Evolutionary conservation across 2,329 filamentous ascomycete species (phyloP).

Genomic region (Cladosporium sp.): DNA sequence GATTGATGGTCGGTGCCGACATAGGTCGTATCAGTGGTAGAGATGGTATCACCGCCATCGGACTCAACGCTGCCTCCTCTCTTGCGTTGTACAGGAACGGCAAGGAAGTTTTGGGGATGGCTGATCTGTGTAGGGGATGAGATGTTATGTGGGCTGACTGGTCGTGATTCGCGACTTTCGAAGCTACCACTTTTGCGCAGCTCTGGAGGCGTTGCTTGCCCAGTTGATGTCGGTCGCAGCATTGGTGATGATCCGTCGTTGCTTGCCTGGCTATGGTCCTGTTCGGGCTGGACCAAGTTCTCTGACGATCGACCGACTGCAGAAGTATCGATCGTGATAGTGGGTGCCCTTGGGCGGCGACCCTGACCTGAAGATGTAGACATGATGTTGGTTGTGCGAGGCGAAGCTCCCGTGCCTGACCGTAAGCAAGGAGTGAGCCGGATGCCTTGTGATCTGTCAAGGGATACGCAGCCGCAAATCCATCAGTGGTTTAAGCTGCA

Average conservation of each 20-base stretch:
- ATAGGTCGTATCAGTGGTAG: slow-evolving; percentile 65
- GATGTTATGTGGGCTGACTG: slow-evolving; percentile 68
- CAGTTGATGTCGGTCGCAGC: slow-evolving; percentile 15
- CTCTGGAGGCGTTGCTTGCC: slow-evolving; percentile 40
- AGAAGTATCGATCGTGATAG: slow-evolving; percentile 57
- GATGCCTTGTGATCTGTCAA: slow-evolving; percentile 11
- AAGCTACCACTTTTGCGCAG: slow-evolving; percentile 61
- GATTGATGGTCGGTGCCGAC: slow-evolving; percentile 49
- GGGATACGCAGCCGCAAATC: slow-evolving; percentile 6
- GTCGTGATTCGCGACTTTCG: slow-evolving; percentile 65
- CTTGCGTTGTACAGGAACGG: slow-evolving; percentile 64
- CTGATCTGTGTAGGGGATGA: slow-evolving; percentile 62
- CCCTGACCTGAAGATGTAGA: slow-evolving; percentile 3
- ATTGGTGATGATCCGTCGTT: slow-evolving; percentile 30
- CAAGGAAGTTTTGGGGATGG: slow-evolving; percentile 60
- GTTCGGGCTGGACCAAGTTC: slow-evolving; percentile 21
- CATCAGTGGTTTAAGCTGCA: slow-evolving; percentile 4
- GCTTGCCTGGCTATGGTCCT: slow-evolving; percentile 18
- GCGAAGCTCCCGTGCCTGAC: background rate
- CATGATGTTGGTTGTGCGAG: slow-evolving; percentile 1
- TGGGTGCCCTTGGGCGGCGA: slow-evolving; percentile 45
- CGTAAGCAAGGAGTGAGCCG: slow-evolving; percentile 3
- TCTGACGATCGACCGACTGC: slow-evolving; percentile 40
- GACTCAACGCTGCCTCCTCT: slow-evolving; percentile 69
- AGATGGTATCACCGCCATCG: slow-evolving; percentile 54